Evolutionary conservation across 768 basidiomycete genomes (phyloP).

Genomic region (Coprinellus micaceus): DNA sequence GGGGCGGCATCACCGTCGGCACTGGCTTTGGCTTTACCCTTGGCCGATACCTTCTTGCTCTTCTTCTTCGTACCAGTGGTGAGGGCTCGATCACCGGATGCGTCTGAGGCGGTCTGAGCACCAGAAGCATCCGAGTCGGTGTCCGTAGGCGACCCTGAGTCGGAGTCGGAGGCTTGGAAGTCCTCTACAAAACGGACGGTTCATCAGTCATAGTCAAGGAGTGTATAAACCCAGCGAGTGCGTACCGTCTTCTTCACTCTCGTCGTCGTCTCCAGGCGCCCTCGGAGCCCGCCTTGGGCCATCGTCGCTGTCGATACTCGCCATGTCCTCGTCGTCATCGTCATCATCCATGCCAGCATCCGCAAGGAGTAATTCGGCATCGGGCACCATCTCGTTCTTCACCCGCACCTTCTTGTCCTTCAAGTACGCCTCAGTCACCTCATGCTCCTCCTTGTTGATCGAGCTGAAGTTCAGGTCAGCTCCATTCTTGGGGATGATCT

Average conservation of each 20-base stretch:
- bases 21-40: conserved; percentile 29
- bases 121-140: conserved; percentile 65
- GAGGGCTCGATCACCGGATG: conserved; percentile 72
- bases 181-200: conserved; percentile 58
- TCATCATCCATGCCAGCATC: conserved; percentile 64
- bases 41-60: conserved; percentile 38
- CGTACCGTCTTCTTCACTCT: conserved; percentile 70
- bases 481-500: conserved; percentile 80
- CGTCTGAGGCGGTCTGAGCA: conserved; percentile 79
- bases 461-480: conserved; percentile 88
- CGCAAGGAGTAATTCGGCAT: conserved; percentile 71
- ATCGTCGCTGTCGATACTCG: conserved; percentile 72
- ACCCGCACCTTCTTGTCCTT: conserved; percentile 88
- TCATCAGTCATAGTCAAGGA: background rate
- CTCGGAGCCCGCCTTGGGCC: conserved; percentile 48
- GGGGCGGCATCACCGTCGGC: conserved; percentile 26
- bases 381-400: conserved; percentile 94
- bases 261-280: conserved; percentile 61
- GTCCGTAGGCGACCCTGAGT: conserved; percentile 83
- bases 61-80: conserved; percentile 43
- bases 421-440: conserved; percentile 78
- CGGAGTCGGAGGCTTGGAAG: conserved; percentile 82
- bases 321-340: conserved; percentile 79
- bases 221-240: conserved; percentile 1
- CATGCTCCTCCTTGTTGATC: conserved; percentile 94